Base-by-base conservation (phyloP, 2,329 filamentous ascomycete species). In the Alternaria consortialis region DNA sequence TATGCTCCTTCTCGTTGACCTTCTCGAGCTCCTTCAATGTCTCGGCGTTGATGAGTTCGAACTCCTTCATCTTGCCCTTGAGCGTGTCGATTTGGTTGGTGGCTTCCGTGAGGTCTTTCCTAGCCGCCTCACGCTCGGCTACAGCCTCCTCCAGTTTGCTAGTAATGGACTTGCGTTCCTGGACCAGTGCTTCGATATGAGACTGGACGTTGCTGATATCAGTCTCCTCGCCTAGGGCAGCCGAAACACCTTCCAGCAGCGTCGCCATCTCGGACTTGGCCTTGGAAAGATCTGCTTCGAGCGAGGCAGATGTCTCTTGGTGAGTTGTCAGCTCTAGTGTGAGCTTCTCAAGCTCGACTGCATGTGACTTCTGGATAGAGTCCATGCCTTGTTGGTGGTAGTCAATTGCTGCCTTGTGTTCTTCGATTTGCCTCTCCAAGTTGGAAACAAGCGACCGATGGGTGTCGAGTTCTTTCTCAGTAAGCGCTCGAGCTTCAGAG, bases 1-100 rank as follows among this genome's bases (percentile, higher is more conserved):
- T 97, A 82, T 93, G 90, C 84, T 96, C 97, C 80, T 87, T 87
- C 15, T 83, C 81, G 23, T 80, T 83, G 57, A 88, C 81, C 65
- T 82, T 82, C 64, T 86, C 83, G 25, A 90, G 82, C 68, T 88
- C 86, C 63, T 83, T 83, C 40, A 87, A 77, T 55, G 85, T 85
- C 61, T 85, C 83, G 52, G 87, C 83, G 64, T 87, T 83, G 65
- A 82, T 77, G 20, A 71, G 62, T 70, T 82, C 83, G 20, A 84
- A 73, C 66, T 84, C 81, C 17, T 74, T 78, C 36, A 83, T 72
- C 60, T 82, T 79, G 46, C 69, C 72, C 68, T 83, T 81, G 25
- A 84, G 74, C 34, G 74, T 75, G 13, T 74, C 69, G 27, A 78
- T 75, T 6, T 79, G 77, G 50, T 74, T 74, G 37, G 75, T 73